Percentiles rank a stretch among this genome's conserved stretches.
phyloP scores from a whole-genome alignment of 192 early-diverging fungal genomes.

The Coemansia sp. region DNA sequence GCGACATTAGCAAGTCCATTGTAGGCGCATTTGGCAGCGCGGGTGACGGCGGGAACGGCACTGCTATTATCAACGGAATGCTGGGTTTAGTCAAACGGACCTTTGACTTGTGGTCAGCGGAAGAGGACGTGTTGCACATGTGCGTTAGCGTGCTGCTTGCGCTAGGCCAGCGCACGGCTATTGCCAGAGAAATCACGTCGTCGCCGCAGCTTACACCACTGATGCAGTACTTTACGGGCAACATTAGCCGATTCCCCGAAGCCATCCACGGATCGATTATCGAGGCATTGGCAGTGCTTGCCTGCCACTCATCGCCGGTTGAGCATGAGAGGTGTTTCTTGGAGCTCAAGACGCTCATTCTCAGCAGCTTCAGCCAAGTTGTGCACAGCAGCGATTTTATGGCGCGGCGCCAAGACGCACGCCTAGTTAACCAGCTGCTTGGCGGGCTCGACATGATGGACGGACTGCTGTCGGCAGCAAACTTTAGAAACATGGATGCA shows the following conservation, averaged over 20 bases:
- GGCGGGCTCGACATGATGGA: slow-evolving; percentile 54
- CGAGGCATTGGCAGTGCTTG: slow-evolving; percentile 36
- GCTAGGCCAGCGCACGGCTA: slow-evolving; percentile 30
- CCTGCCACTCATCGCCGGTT: slow-evolving; percentile 27
- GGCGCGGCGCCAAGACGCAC: slow-evolving; percentile 20
- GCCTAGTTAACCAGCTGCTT: slow-evolving; percentile 20
- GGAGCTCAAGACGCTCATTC: slow-evolving; percentile 30
- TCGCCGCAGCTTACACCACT: slow-evolving; percentile 30
- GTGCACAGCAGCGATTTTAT: slow-evolving; percentile 3
- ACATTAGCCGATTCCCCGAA: slow-evolving; percentile 40
- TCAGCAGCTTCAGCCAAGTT: slow-evolving; percentile 15
- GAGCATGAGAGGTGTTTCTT: slow-evolving; percentile 31
- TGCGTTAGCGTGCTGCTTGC: slow-evolving; percentile 37
- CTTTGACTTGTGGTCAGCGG: slow-evolving; percentile 43
- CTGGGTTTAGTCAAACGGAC: slow-evolving; percentile 26
- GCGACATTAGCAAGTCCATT: slow-evolving; percentile 16
- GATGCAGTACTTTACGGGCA: slow-evolving; percentile 33
- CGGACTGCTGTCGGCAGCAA: slow-evolving; percentile 45
- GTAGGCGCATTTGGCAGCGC: slow-evolving; percentile 31
- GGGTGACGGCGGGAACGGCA: slow-evolving; percentile 26
- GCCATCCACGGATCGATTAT: slow-evolving; percentile 43
- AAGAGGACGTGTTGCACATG: slow-evolving; percentile 48
- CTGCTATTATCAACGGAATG: slow-evolving; percentile 19
- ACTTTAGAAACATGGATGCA: slow-evolving; percentile 43
- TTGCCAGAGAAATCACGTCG: slow-evolving; percentile 31